Evolutionary conservation across 169 alveolate species (phyloP), one percentile per base, ranked within the genome.

Genomic region (Plasmodium relictum): DNA sequence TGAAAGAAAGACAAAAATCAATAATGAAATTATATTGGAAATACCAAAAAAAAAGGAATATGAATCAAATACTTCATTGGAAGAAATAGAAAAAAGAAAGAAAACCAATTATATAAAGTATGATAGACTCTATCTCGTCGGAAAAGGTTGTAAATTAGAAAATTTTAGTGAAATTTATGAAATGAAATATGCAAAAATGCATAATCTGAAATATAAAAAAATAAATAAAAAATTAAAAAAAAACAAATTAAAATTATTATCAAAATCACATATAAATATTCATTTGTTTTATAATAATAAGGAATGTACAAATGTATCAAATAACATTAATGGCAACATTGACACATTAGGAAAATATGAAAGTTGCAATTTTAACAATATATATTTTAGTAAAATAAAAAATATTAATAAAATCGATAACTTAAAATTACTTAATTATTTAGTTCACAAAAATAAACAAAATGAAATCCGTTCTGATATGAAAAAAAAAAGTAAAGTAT

Each of bases 401-500:
- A 63, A 65, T 16, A 8, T 16, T 9, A 63, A 16, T 18, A 63
- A 63, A 42, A 9, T 63, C 63, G 89, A 83, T 41, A 83, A 83
- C 56, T 39, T 54, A 58, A 69, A 83, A 58, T 70, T 83, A 48
- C 26, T 56, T 24, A 83, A 70, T 69, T 83, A 69, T 56, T 69
- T 83, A 83, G 50, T 58, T 68, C 85, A 83, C 20, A 83, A 69
- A 61, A 22, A 83, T 83, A 68, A 54, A 37, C 83, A 83, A 69
- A 58, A 62, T 44, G 65, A 78, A 37, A 56, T 58, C 20, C 83
- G 73, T 16, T 68, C 74, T 37, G 86, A 83, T 45, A 68, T 54
- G 3, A 83, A 83, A 68, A 83, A 83, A 62, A 83, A 83, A 83
- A 83, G 85, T 50, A 83, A 68, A 31, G 86, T 73, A 7, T 83